Evolutionary conservation across 2,329 filamentous ascomycete genomes (phyloP).

Genomic region (Exophiala viscosa): DNA sequence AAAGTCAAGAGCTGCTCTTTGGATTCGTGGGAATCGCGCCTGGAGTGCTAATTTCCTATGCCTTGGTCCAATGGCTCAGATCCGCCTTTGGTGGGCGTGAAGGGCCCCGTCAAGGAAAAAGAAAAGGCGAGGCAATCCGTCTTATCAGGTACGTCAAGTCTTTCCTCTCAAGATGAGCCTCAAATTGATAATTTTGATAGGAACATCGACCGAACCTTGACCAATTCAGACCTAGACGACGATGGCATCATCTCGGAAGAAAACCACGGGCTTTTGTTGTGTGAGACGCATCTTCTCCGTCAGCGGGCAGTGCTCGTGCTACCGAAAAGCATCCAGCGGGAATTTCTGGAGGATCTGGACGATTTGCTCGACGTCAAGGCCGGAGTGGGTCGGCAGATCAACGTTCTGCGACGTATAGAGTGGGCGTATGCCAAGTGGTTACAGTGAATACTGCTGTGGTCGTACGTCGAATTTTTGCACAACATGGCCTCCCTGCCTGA

Average conservation of each 20-base stretch:
- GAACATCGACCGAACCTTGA: slow-evolving; percentile 80
- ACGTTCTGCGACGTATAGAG: slow-evolving; percentile 75
- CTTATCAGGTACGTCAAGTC: slow-evolving; percentile 59
- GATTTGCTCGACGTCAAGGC: slow-evolving; percentile 77
- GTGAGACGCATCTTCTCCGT: slow-evolving; percentile 81
- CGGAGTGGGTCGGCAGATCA: slow-evolving; percentile 72
- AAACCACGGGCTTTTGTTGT: slow-evolving; percentile 84
- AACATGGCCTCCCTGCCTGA: too few relatives aligned
- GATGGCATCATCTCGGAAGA: slow-evolving; percentile 81
- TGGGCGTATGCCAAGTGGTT: slow-evolving; percentile 88
- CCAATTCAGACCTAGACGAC: slow-evolving; percentile 63
- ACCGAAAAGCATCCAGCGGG: slow-evolving; percentile 69
- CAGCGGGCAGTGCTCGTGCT: slow-evolving; percentile 64
- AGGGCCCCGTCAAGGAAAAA: slow-evolving; percentile 62
- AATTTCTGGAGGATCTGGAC: slow-evolving; percentile 83
- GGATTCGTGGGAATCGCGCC: slow-evolving; percentile 91
- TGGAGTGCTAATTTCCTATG: slow-evolving; percentile 80
- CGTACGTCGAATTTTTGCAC: too few relatives aligned
- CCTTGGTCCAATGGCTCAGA: slow-evolving; percentile 67
- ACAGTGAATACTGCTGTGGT: slow-evolving; percentile 4
- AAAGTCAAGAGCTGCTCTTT: slow-evolving; percentile 95
- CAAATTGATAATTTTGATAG: slow-evolving; percentile 30
- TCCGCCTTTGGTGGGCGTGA: slow-evolving; percentile 66
- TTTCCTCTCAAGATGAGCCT: neutral
- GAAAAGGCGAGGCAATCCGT: slow-evolving; percentile 67